A percentile compares a stretch with the other conserved stretches of the same genome.
Conservation (phyloP, 2,329 filamentous ascomycete genomes). For the Colletotrichum liaoningense region DNA sequence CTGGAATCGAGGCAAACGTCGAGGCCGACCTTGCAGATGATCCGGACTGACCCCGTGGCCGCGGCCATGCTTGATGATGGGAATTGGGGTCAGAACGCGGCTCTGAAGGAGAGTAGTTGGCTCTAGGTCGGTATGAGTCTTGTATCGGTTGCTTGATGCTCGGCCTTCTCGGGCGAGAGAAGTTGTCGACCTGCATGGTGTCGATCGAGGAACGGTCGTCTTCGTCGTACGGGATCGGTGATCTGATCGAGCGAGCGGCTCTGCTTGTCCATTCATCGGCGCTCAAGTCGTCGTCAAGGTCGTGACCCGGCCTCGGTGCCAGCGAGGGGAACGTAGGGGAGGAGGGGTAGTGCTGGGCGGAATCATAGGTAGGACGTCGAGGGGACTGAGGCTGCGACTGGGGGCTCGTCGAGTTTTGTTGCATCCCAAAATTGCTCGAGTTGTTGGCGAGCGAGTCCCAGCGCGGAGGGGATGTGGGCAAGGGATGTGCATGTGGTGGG, state of each 20-base stretch:
- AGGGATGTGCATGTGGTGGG: conserved; percentile 44
- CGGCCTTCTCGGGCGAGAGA: conserved; percentile 68
- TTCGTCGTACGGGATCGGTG: conserved; percentile 39
- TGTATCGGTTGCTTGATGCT: conserved; percentile 59
- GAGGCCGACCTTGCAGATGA: conserved; percentile 61
- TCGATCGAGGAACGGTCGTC: conserved; percentile 37
- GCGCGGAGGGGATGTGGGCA: conserved; percentile 50
- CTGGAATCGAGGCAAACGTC: conserved; percentile 56
- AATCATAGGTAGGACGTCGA: conserved; percentile 42
- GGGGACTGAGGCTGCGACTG: conserved; percentile 20
- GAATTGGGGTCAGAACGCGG: conserved; percentile 39
- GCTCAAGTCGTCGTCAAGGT: conserved; percentile 34
- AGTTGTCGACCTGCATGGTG: conserved; percentile 59
- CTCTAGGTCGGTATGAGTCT: conserved; percentile 47
- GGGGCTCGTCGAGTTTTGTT: conserved; percentile 25
- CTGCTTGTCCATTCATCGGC: conserved; percentile 38
- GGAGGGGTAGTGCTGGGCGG: conserved; percentile 44
- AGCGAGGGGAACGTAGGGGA: conserved; percentile 45
- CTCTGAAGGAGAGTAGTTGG: conserved; percentile 41
- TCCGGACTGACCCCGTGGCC: conserved; percentile 57
- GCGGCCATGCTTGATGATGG: conserved; percentile 50
- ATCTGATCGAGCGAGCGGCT: conserved; percentile 34
- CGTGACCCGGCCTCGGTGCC: conserved; percentile 28
- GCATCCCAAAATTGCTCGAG: conserved; percentile 34
- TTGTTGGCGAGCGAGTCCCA: conserved; percentile 57